These are phyloP conservation scores for Fusarium tanahbumbuense DNA, from an alignment of 2,329 filamentous ascomycete genomes.

Conservation along the genomic window DNA sequence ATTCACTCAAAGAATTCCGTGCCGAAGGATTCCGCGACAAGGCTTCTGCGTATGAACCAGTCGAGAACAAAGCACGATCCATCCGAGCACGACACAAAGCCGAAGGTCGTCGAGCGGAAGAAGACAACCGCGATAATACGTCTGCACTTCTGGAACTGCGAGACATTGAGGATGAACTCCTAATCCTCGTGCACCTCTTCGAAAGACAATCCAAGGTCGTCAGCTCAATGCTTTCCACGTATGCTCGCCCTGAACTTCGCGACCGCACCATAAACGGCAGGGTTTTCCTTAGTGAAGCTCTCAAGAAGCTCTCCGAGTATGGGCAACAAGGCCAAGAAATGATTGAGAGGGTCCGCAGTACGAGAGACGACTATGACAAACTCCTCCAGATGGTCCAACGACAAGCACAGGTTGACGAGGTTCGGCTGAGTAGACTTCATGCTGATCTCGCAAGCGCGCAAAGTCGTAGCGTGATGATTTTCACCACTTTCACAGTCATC, in stretches of 20 bases:
- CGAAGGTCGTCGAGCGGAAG: conserved; percentile 60
- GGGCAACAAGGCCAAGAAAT: conserved; percentile 66
- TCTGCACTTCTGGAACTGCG: conserved; percentile 71
- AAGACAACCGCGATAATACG: conserved; percentile 71
- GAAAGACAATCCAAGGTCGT: conserved; percentile 66
- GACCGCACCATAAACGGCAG: conserved; percentile 59
- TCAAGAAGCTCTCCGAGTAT: conserved; percentile 66
- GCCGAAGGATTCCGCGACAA: conserved; percentile 65
- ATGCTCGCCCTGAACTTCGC: conserved; percentile 55
- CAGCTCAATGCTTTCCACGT: conserved; percentile 59
- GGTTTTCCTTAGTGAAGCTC: conserved; percentile 64
- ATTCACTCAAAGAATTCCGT: conserved; percentile 71
- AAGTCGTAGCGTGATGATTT: conserved; percentile 73
- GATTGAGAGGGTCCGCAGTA: conserved; percentile 66
- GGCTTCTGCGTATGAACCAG: conserved; percentile 54
- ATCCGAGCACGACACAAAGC: conserved; percentile 55
- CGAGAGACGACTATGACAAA: conserved; percentile 72
- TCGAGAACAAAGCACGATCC: conserved; percentile 55
- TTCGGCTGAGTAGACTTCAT: conserved; percentile 70
- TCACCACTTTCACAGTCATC: conserved; percentile 72
- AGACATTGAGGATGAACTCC: conserved; percentile 73
- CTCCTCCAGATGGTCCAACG: conserved; percentile 75
- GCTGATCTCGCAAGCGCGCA: conserved; percentile 72
- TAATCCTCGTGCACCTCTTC: conserved; percentile 67
- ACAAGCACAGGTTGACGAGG: conserved; percentile 74